A percentile compares a stretch with the other conserved stretches of the same genome.
phyloP scores from a whole-genome alignment of 495 filamentous ascomycete species.

The Aeminium ludgeri region DNA sequence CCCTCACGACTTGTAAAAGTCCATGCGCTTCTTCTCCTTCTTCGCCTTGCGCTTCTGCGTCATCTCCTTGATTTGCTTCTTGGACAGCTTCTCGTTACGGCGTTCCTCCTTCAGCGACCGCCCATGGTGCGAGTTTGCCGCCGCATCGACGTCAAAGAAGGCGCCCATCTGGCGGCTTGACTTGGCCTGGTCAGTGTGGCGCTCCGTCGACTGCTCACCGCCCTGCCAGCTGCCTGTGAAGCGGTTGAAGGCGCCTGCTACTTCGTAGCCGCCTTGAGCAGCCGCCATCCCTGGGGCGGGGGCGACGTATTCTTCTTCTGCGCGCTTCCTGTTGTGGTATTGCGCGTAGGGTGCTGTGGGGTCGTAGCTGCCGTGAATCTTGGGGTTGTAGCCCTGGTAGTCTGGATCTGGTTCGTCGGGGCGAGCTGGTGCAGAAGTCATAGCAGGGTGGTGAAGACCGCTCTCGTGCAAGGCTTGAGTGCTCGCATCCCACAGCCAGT shows the following conservation, averaged over 20 bases:
- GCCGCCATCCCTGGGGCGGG: constrained; percentile 17
- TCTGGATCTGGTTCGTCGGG: constrained; percentile 1
- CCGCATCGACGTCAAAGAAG: constrained; percentile 95
- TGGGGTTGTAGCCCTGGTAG: constrained; percentile 65
- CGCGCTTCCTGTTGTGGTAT: constrained; percentile 13
- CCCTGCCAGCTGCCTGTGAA: constrained; percentile 80
- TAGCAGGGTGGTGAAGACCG: constrained; percentile 7
- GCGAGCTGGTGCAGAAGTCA: not conserved
- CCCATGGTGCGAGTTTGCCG: constrained; percentile 84
- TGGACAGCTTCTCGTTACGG: constrained; percentile 70
- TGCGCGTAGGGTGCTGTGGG: constrained; percentile 83
- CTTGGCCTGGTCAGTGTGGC: constrained; percentile 80
- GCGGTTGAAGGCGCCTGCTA: constrained; percentile 70
- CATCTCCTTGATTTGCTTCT: constrained; percentile 61
- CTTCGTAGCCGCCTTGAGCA: constrained; percentile 33
- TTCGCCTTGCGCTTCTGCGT: constrained; percentile 52
- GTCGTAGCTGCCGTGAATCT: constrained; percentile 91
- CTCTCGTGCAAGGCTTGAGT: constrained; percentile 1
- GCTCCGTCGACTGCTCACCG: constrained; percentile 43
- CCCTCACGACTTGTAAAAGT: constrained; percentile 44
- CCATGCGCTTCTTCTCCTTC: constrained; percentile 88
- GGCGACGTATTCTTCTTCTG: constrained; percentile 24
- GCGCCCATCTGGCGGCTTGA: constrained; percentile 76
- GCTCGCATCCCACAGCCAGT: constrained; percentile 15
- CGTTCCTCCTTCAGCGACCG: constrained; percentile 83